phyloP scores from a whole-genome alignment of 495 filamentous ascomycete genomes.

The Physcia stellaris region DNA sequence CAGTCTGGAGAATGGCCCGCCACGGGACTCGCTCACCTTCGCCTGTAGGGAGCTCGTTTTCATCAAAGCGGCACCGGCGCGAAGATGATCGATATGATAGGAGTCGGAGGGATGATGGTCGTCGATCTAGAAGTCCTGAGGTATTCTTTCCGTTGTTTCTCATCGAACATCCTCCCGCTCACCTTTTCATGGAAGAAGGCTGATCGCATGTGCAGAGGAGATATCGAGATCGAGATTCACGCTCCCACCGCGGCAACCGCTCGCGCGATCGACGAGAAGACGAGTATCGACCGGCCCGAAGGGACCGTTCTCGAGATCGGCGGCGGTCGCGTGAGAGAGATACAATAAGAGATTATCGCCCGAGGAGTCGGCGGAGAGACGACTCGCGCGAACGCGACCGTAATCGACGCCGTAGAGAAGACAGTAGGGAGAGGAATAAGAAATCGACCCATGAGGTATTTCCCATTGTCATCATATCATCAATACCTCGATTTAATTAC shows the following conservation, averaged over 20 bases:
- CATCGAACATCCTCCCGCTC: not conserved
- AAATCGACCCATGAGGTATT: conserved; percentile 44
- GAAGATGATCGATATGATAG: conserved; percentile 63
- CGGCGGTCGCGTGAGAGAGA: conserved; percentile 46
- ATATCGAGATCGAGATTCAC: conserved; percentile 46
- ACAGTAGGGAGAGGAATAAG: conserved; percentile 53
- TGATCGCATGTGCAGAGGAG: too few relatives aligned
- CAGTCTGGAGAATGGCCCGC: conserved; percentile 70
- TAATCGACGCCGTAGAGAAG: conserved; percentile 57
- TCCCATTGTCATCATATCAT: conserved; percentile 1
- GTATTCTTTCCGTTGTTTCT: too few relatives aligned
- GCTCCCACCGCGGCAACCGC: conserved; percentile 59
- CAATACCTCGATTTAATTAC: conserved; percentile 2
- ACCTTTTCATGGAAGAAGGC: not conserved
- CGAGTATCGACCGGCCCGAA: conserved; percentile 46
- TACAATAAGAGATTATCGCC: conserved; percentile 43
- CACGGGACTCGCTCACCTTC: conserved; percentile 89
- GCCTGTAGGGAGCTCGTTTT: conserved; percentile 80
- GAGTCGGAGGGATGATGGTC: conserved; percentile 48
- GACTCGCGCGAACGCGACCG: conserved; percentile 60
- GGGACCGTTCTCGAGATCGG: conserved; percentile 53
- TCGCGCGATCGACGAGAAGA: conserved; percentile 65
- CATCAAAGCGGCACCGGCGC: conserved; percentile 55
- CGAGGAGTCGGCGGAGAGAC: conserved; percentile 66
- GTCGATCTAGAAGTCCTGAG: conserved; percentile 58